Conservation (phyloP, 768 basidiomycete species). For the Postia placenta region DNA sequence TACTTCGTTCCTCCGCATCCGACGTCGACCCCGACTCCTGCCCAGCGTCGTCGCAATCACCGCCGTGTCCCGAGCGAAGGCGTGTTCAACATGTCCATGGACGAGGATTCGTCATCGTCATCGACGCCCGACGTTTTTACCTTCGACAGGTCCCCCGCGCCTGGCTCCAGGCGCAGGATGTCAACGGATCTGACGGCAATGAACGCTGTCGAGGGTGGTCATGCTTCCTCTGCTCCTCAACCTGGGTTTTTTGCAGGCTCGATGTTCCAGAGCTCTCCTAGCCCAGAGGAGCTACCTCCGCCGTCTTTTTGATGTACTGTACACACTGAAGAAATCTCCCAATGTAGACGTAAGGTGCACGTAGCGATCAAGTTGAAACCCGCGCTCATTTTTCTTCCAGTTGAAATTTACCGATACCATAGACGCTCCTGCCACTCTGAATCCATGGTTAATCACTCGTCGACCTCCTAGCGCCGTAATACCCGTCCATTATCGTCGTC, state of each 20-base stretch:
- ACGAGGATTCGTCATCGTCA: slow-evolving; percentile 51
- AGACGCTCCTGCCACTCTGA: slow-evolving; percentile 17
- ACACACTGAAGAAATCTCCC: slow-evolving; percentile 19
- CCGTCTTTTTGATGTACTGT: slow-evolving; percentile 47
- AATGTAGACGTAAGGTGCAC: slow-evolving; percentile 33
- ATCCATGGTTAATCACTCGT: slow-evolving; percentile 26
- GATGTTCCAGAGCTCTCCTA: slow-evolving; percentile 81
- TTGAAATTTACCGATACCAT: no score
- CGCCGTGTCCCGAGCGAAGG: slow-evolving; percentile 64
- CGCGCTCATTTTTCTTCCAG: no score
- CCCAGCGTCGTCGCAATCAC: slow-evolving; percentile 37
- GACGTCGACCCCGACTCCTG: slow-evolving; percentile 32
- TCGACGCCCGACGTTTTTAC: slow-evolving; percentile 30
- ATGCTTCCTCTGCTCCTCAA: slow-evolving; percentile 18
- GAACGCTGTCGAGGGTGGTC: background rate
- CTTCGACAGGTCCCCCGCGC: slow-evolving; percentile 23
- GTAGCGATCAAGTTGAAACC: background rate
- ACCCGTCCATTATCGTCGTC: slow-evolving; percentile 10
- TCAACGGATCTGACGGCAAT: background rate
- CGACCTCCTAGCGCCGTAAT: slow-evolving; percentile 24
- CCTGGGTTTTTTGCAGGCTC: slow-evolving; percentile 72
- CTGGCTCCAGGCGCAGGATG: slow-evolving; percentile 7
- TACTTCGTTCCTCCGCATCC: slow-evolving; percentile 30
- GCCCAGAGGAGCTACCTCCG: slow-evolving; percentile 73
- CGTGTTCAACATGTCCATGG: slow-evolving; percentile 70